Conservation (phyloP, 2,329 filamentous ascomycete species). For the Fusarium globosum region DNA sequence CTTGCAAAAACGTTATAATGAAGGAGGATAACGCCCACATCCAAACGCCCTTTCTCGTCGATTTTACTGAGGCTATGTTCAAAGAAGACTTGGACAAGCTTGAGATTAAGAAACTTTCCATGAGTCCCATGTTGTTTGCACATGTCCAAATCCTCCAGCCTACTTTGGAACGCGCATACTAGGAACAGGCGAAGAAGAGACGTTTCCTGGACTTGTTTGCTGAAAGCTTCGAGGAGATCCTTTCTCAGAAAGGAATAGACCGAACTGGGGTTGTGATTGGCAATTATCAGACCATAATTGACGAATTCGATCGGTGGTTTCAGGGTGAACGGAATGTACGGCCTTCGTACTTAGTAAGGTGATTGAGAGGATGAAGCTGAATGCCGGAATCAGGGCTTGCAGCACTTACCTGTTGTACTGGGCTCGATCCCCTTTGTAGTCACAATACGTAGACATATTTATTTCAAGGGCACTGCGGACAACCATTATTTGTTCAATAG, state of each 20-base stretch:
- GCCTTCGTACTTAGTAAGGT: rapidly evolving
- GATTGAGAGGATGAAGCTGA: not conserved
- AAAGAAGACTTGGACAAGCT: not conserved
- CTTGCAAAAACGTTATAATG: not conserved
- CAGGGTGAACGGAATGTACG: too few species aligned
- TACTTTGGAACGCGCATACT: not conserved
- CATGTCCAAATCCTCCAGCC: not conserved
- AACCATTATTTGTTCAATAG: too few species aligned
- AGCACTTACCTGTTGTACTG: too few species aligned
- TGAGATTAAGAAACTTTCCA: not conserved
- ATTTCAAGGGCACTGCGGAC: not conserved
- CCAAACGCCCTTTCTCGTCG: not conserved
- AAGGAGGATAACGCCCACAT: too few species aligned
- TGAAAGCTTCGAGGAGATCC: not conserved
- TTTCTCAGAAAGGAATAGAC: not conserved
- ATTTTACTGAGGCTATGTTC: not conserved
- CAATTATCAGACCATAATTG: not conserved
- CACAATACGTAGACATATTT: not conserved
- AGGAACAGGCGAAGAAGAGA: rapidly evolving
- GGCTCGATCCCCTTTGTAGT: not conserved
- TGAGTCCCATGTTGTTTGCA: too few species aligned
- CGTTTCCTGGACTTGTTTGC: not conserved
- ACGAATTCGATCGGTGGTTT: too few species aligned
- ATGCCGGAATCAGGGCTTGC: not conserved
- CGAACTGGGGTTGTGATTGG: rapidly evolving